Base-by-base conservation (phyloP, 2,329 filamentous ascomycete genomes). In the Ophiostoma sp. region DNA sequence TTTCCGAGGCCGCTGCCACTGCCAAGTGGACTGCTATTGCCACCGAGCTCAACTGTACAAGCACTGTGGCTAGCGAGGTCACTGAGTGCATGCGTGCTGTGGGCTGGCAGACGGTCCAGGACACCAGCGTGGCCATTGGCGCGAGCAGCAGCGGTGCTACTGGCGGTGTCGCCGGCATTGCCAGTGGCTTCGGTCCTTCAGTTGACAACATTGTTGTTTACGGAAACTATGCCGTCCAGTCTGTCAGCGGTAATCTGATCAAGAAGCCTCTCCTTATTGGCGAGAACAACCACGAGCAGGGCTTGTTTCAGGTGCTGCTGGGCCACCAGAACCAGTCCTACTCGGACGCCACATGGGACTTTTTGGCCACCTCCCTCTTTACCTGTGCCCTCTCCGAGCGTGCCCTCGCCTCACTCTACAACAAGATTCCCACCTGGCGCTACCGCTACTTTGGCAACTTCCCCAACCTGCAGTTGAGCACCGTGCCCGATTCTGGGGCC, bases 381-480 rank as follows among this genome's bases (percentile, higher is more conserved):
- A 83, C 83, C 3, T 87, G 85, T 48, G 83, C 85, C 1, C 82
- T 82, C 12, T 78, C 80, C 1, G 79, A 80, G 72, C 82, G 84
- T 31, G 83, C 81, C 3, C 73, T 76, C 1, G 81, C 80, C 0
- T 82, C 84, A 8, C 77, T 76, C 0, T 63, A 72, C 0, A 76
- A 82, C 28, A 79, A 77, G 6, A 80, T 85, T 1, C 79, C 83
- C 0, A 77, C 82, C 9, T 87, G 84, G 83, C 80, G 80, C 3
- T 86, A 83, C 64, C 83, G 85, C 39, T 87, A 86, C 76, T 81
- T 84, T 69, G 85, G 82, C 25, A 84, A 87, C 75, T 88, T 84
- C 83, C 75, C 83, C 39, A 87, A 86, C 73, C 83, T 83, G 0
- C 80, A 84, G 0, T 78, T 87, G 31, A 85, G 83, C 71, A 61